Conservation (phyloP, 352 stramenopile species). For the Pythium scleroteichum region DNA sequence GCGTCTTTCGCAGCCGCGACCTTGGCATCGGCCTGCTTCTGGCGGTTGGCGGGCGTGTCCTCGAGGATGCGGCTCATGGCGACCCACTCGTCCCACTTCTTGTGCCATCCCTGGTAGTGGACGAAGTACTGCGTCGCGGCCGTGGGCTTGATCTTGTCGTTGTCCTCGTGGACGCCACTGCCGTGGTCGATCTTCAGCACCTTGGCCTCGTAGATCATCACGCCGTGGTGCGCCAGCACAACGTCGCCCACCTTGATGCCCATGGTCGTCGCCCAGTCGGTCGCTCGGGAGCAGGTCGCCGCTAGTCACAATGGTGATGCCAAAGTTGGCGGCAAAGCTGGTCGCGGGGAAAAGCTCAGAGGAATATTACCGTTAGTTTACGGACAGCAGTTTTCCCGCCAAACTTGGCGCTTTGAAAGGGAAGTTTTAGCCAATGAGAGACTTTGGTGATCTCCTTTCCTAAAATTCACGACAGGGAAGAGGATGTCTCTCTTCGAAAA, state of each 20-base stretch:
- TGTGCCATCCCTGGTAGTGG: constrained; percentile 91
- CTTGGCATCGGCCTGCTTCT: constrained; percentile 56
- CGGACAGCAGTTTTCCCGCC: neutral
- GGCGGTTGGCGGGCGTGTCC: constrained; percentile 56
- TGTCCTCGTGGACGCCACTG: constrained; percentile 43
- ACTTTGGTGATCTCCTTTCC: neutral
- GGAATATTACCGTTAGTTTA: constrained; percentile 17
- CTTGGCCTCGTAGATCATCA: constrained; percentile 88
- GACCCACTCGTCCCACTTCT: constrained; percentile 93
- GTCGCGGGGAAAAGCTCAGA: neutral
- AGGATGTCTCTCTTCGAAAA: neutral
- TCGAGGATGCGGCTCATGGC: constrained; percentile 68
- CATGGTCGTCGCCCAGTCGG: too few species aligned
- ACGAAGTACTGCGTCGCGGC: constrained; percentile 77
- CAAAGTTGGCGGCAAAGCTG: neutral
- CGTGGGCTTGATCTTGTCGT: constrained; percentile 33
- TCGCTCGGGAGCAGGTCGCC: too few species aligned
- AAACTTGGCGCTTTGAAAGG: neutral
- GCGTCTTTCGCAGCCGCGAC: constrained; percentile 22
- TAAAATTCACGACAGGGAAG: too few species aligned
- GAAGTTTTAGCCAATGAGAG: neutral
- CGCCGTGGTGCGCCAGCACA: constrained; percentile 75
- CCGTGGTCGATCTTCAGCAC: constrained; percentile 82
- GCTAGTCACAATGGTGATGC: neutral
- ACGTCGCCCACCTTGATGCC: constrained; percentile 66